These are phyloP conservation scores for Sarocladium strictum DNA, from an alignment of 2,329 filamentous ascomycete genomes.

Conservation along the genomic window DNA sequence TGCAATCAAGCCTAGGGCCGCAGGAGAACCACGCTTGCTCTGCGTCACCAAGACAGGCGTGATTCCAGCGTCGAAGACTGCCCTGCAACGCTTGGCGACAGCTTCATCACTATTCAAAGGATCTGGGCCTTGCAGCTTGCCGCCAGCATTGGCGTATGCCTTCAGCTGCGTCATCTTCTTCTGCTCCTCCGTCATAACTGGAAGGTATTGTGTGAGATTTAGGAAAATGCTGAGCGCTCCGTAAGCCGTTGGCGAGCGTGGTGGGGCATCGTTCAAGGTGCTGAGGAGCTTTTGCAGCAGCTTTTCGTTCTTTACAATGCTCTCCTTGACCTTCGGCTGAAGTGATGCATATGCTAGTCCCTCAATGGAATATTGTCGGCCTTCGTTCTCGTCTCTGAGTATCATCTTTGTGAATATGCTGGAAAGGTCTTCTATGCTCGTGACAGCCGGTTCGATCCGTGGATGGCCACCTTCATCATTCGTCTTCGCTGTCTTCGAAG, in stretches of 20 bases:
- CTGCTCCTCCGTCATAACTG: conserved; percentile 77
- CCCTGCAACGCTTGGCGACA: conserved; percentile 69
- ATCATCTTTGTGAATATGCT: conserved; percentile 62
- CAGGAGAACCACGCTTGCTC: conserved; percentile 64
- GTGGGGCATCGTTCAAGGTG: conserved; percentile 50
- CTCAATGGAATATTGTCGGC: conserved; percentile 71
- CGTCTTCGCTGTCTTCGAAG: conserved; percentile 31
- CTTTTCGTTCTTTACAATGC: conserved; percentile 59
- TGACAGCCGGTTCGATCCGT: conserved; percentile 46
- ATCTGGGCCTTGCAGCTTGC: conserved; percentile 55
- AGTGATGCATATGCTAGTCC: conserved; percentile 89
- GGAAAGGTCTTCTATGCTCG: conserved; percentile 60
- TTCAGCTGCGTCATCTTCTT: conserved; percentile 89
- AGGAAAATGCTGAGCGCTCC: conserved; percentile 79
- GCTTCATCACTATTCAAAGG: conserved; percentile 70
- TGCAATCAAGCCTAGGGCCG: conserved; percentile 66
- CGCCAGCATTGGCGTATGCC: conserved; percentile 84
- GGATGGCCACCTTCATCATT: conserved; percentile 33
- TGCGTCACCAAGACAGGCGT: conserved; percentile 72
- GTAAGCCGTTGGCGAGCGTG: conserved; percentile 69
- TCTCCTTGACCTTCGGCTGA: conserved; percentile 78
- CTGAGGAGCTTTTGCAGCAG: conserved; percentile 68
- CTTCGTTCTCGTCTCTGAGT: conserved; percentile 48
- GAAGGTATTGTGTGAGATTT: conserved; percentile 79
- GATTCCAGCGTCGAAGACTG: conserved; percentile 71